Evolutionary conservation across 495 filamentous ascomycete species (phyloP).

Genomic region (Xylaria longipes): DNA sequence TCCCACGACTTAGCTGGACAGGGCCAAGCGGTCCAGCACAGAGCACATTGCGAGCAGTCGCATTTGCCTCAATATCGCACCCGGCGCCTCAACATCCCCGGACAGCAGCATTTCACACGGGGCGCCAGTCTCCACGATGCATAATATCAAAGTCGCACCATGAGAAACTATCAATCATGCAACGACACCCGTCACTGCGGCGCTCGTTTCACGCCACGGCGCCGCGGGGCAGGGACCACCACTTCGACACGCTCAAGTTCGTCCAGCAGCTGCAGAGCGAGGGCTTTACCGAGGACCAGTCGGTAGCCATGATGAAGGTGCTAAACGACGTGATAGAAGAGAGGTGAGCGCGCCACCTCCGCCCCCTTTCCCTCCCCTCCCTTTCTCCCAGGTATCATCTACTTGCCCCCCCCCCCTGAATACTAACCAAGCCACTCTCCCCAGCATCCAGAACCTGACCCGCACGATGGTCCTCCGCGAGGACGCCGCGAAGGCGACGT

Average conservation of each 20-base stretch:
- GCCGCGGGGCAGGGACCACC: slow-evolving; percentile 73
- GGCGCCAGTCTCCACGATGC: background rate
- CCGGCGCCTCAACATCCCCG: slow-evolving; percentile 24
- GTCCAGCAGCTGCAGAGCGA: slow-evolving; percentile 88
- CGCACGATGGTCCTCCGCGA: slow-evolving; percentile 99
- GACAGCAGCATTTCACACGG: slow-evolving; percentile 32
- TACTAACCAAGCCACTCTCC: too few species aligned
- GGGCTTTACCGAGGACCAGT: slow-evolving; percentile 94
- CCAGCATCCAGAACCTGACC: slow-evolving; percentile 92
- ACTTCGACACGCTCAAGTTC: slow-evolving; percentile 98
- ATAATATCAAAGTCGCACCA: slow-evolving; percentile 9
- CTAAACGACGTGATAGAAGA: slow-evolving; percentile 97
- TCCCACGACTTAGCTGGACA: slow-evolving; percentile 61
- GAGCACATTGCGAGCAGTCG: slow-evolving; percentile 31
- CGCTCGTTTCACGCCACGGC: slow-evolving; percentile 76
- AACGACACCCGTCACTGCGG: slow-evolving; percentile 37
- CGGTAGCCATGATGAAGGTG: slow-evolving; percentile 96
- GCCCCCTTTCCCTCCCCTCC: background rate
- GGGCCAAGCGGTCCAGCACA: slow-evolving; percentile 34
- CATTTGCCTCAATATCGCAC: slow-evolving; percentile 32
- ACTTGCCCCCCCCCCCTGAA: too few species aligned
- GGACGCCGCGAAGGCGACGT: slow-evolving; percentile 84
- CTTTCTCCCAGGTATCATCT: background rate
- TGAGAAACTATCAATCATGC: slow-evolving; percentile 29
- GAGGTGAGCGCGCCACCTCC: slow-evolving; percentile 62